phyloP scores from a whole-genome alignment of 2,329 filamentous ascomycete genomes.

The Cladophialophora exuberans region DNA sequence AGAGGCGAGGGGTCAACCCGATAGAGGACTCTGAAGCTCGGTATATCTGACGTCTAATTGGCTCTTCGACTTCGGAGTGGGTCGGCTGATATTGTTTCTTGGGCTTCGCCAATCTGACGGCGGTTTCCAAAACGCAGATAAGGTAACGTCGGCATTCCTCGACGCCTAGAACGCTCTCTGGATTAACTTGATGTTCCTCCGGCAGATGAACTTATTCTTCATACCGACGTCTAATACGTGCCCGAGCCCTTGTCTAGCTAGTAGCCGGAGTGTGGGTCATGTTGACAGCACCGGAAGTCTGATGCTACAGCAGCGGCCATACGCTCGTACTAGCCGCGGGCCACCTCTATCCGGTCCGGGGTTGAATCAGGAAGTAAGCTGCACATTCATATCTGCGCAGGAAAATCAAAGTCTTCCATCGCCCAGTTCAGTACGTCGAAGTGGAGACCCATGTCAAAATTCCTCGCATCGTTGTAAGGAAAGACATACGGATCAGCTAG shows the following conservation, averaged over 20 bases:
- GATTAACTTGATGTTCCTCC: neutral
- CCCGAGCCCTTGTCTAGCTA: neutral
- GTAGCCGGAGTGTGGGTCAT: neutral
- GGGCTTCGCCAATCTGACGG: neutral
- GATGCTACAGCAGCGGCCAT: neutral
- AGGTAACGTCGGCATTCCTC: neutral
- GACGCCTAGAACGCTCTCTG: neutral
- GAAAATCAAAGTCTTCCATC: slow-evolving; percentile 8
- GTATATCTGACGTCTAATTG: neutral
- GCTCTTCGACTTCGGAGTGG: neutral
- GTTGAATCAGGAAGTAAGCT: neutral
- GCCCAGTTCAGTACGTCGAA: slow-evolving; percentile 12
- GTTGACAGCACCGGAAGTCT: neutral
- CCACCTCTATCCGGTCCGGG: neutral
- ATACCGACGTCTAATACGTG: neutral
- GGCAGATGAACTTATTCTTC: neutral
- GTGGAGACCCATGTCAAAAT: slow-evolving; percentile 4
- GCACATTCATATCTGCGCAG: neutral
- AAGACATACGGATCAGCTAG: neutral
- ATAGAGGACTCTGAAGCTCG: neutral
- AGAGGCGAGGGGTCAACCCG: neutral
- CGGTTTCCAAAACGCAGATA: neutral
- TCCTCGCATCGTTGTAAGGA: neutral
- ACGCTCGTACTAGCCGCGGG: neutral
- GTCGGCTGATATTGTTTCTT: neutral